Evolutionary conservation across 2,329 filamentous ascomycete species (phyloP), one percentile per base, ranked within the genome.

Genomic region (Diplodia intermedia): DNA sequence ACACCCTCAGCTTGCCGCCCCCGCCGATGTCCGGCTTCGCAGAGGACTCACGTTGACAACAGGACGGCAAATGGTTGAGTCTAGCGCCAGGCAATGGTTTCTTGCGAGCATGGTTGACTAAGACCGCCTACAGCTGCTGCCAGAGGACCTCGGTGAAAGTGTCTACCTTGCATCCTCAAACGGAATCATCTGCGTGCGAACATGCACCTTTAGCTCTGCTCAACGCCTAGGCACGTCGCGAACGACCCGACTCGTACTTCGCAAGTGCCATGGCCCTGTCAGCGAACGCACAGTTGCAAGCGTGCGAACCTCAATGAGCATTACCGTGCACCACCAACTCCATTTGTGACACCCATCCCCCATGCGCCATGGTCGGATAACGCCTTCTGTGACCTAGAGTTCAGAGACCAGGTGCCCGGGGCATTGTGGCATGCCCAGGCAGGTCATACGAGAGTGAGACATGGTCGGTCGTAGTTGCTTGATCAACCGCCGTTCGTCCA

Each of bases 401-500:
- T 53, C 47, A 36, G 57, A 15, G 57, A 36, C 57, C 57, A 62
- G 43, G 57, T 50, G 57, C 57, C 40, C 36, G 40, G 43, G 26
- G 40, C 40, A 26, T 29, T 38, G 31, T 23, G 47, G 60, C 43
- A 63, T 63, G 43, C 31, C 60, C 43, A 53, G 29, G 49, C 40
- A 31, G 65, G 65, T 66, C 65, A 66, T 50, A 57, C 60, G 65
- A 29, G 40, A 60, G 29, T 60, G 57, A 57, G 54, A 57, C 54
- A 57, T 26, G 40, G 47, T 11, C 53, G 54, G 53, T 20, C 38
- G 14, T 29, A 57, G 33, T 54, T 61, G 55, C 55, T 31, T 40
- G 50, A 23, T 68, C 49, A 68, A 56, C 66, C 66, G 18, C 66
- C 66, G 38, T 56, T 65, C 15, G 57, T 63, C 66, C 57, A 63